These are phyloP conservation scores for Pterocarpus santalinus DNA, from an alignment of 306 rosid genomes.

Conservation along the genomic window DNA sequence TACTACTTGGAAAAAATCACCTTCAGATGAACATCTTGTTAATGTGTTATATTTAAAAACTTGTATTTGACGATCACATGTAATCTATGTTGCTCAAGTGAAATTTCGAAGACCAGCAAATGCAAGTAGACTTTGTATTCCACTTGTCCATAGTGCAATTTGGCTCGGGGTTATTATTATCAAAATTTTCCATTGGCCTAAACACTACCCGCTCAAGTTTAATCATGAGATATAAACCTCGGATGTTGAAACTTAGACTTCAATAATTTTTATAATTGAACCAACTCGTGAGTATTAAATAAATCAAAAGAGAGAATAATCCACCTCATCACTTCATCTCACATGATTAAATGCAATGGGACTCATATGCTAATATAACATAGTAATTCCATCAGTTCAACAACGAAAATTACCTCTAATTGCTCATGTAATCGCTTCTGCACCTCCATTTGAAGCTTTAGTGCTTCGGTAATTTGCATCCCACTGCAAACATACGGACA, in stretches of 20 bases:
- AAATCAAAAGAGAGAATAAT: background rate
- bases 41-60: background rate
- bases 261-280: background rate
- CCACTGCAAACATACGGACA: slow-evolving; percentile 60
- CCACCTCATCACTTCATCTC: background rate
- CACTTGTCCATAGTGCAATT: background rate
- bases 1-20: slow-evolving; percentile 1
- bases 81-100: background rate
- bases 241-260: background rate
- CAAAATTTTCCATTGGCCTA: background rate
- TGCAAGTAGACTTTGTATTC: background rate
- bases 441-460: slow-evolving; percentile 95
- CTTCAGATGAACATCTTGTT: slow-evolving; percentile 3
- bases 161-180: background rate
- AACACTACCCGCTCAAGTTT: background rate
- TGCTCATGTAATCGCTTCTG: slow-evolving; percentile 92
- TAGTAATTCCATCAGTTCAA: background rate
- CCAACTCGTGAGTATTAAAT: background rate
- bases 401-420: slow-evolving; percentile 69
- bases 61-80: background rate
- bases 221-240: background rate
- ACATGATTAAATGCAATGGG: background rate
- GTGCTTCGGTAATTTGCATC: slow-evolving; percentile 86
- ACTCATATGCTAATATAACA: slow-evolving; percentile 6
- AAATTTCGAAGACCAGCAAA: background rate